A percentile compares a stretch with the other conserved stretches of the same genome.
These are phyloP conservation scores for Lasiosphaeris hirsuta DNA, from an alignment of 495 filamentous ascomycete genomes.

Conservation along the genomic window DNA sequence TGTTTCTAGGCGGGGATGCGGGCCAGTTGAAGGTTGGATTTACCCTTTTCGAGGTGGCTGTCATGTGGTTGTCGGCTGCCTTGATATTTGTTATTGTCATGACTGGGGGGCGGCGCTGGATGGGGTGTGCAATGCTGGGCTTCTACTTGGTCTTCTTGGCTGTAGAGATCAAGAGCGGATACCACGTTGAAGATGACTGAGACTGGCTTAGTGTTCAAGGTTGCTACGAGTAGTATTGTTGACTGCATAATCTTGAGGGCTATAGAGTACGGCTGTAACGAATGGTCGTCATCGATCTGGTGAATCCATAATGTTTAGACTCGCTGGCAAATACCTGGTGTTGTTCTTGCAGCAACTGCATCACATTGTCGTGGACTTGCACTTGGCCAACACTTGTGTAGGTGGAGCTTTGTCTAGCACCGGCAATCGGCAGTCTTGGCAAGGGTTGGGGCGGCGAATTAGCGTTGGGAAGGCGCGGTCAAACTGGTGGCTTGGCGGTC, in stretches of 20 bases:
- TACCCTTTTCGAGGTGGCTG: conserved; percentile 34
- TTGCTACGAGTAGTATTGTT: not conserved
- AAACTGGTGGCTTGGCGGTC: too few species aligned
- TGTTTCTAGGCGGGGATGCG: conserved; percentile 30
- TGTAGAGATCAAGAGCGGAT: conserved; percentile 34
- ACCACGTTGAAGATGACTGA: conserved; percentile 19
- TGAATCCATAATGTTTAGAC: too few species aligned
- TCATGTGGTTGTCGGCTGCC: conserved; percentile 34
- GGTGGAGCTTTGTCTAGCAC: too few species aligned
- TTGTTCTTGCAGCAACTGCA: too few species aligned
- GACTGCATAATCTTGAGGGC: not conserved
- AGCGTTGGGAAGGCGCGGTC: too few species aligned
- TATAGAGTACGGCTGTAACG: not conserved
- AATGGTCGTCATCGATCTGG: not conserved
- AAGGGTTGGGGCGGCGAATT: too few species aligned
- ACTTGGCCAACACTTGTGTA: too few species aligned
- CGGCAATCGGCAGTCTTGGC: too few species aligned
- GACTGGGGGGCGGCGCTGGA: conserved; percentile 33
- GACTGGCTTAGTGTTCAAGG: not conserved
- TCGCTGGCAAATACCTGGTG: too few species aligned
- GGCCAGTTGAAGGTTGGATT: conserved; percentile 20
- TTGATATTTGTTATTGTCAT: conserved; percentile 30
- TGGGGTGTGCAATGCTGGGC: conserved; percentile 36
- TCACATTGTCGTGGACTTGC: too few species aligned
- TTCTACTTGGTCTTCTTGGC: conserved; percentile 41